Conservation (phyloP, 371 early-diverging fungal species). For the Fennellomyces sp. region DNA sequence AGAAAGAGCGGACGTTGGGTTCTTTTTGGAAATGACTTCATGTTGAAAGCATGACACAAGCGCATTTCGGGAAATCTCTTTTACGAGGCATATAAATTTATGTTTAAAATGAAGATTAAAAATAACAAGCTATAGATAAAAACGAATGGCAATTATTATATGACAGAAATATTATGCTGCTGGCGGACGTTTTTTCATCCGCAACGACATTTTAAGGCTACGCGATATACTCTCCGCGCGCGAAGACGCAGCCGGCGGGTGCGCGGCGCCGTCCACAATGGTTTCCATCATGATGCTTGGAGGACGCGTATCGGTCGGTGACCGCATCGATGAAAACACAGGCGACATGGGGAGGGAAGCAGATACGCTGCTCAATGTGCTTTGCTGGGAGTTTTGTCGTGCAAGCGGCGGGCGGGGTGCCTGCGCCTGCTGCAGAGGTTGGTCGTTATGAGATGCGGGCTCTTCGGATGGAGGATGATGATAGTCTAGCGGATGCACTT, state of each 20-base stretch:
- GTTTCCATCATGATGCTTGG: constrained; percentile 12
- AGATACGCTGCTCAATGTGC: constrained; percentile 2
- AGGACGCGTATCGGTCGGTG: constrained; percentile 28
- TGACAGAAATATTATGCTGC: background rate
- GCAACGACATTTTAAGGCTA: constrained; percentile 46
- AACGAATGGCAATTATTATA: background rate
- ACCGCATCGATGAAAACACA: constrained; percentile 16
- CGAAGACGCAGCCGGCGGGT: constrained; percentile 24
- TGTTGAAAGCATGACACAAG: no score
- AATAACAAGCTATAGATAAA: no score
- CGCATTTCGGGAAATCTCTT: no score
- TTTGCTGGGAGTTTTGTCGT: constrained; percentile 23
- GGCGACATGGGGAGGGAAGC: constrained; percentile 17
- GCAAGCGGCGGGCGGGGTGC: constrained; percentile 7
- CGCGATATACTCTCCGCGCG: constrained; percentile 50
- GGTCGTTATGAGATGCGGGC: background rate
- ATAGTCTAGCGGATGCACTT: constrained; percentile 2
- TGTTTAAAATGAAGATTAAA: background rate
- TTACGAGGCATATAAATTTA: no score
- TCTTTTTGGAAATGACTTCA: no score
- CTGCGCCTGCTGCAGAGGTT: constrained; percentile 4
- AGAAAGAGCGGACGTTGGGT: no score
- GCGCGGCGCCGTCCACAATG: constrained; percentile 19
- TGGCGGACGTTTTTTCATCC: constrained; percentile 36
- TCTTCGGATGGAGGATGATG: background rate